Percentiles rank a stretch among this genome's conserved stretches.
Evolutionary conservation across 148 eudicot species (phyloP).

Genomic region (Beta vulgaris): DNA sequence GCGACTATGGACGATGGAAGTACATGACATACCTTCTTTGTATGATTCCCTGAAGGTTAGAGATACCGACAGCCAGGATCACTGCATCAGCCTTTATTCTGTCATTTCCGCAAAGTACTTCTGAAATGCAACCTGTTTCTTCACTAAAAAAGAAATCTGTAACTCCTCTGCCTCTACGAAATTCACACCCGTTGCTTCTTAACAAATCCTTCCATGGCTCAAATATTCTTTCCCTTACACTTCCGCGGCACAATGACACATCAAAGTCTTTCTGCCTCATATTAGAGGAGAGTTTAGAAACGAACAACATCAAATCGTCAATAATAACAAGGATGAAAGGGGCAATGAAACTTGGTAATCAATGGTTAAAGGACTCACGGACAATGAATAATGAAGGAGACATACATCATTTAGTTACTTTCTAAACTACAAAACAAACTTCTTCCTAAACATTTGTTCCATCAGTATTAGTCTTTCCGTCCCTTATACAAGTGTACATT

Average conservation of each 20-base stretch:
- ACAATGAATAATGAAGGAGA: no score
- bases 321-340: neutral
- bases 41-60: constrained; percentile 63
- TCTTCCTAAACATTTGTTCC: neutral
- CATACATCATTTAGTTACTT: no score
- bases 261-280: constrained; percentile 56
- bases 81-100: constrained; percentile 78
- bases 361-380: no score
- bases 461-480: no score
- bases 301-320: neutral
- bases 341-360: neutral
- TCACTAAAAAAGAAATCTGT: constrained; percentile 56
- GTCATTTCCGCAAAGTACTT: constrained; percentile 71
- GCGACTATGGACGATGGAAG: neutral
- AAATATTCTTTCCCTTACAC: constrained; percentile 53
- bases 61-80: constrained; percentile 61
- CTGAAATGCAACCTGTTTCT: constrained; percentile 59
- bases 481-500: no score
- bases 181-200: constrained; percentile 56
- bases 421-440: neutral
- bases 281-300: neutral
- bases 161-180: constrained; percentile 65
- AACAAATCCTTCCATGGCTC: constrained; percentile 64
- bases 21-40: constrained; percentile 41
- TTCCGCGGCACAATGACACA: constrained; percentile 60